A percentile compares a stretch with the other conserved stretches of the same genome.
phyloP scores from a whole-genome alignment of 495 filamentous ascomycete genomes.

The Hypoxylon perforatum region DNA sequence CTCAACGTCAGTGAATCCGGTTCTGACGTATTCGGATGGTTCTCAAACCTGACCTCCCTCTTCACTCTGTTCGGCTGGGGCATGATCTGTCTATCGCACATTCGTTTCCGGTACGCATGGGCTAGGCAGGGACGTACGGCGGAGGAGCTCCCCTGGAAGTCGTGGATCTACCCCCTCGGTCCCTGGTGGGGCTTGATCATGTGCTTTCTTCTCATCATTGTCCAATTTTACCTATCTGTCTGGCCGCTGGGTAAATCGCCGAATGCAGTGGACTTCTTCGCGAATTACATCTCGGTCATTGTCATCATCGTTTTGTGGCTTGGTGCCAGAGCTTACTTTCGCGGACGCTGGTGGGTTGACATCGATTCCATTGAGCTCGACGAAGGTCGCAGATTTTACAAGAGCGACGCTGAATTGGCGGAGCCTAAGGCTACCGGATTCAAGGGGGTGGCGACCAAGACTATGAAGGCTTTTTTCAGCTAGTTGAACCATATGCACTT shows the following conservation, averaged over 20 bases:
- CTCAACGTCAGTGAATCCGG: slow-evolving; percentile 60
- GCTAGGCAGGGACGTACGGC: slow-evolving; percentile 59
- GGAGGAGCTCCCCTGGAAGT: slow-evolving; percentile 53
- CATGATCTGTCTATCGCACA: slow-evolving; percentile 76
- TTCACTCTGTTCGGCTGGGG: slow-evolving; percentile 79
- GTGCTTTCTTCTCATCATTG: slow-evolving; percentile 65
- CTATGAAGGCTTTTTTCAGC: slow-evolving; percentile 22
- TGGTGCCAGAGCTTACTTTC: slow-evolving; percentile 44
- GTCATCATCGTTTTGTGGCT: slow-evolving; percentile 60
- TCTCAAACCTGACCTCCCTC: slow-evolving; percentile 76
- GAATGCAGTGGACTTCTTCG: slow-evolving; percentile 65
- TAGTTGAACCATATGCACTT: not conserved
- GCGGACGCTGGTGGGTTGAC: slow-evolving; percentile 74
- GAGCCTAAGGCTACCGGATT: slow-evolving; percentile 25
- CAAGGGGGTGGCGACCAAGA: slow-evolving; percentile 23
- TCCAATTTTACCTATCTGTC: slow-evolving; percentile 56
- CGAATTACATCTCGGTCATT: slow-evolving; percentile 65
- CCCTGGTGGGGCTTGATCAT: slow-evolving; percentile 66
- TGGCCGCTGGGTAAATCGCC: slow-evolving; percentile 66
- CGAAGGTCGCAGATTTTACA: slow-evolving; percentile 59
- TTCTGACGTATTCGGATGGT: slow-evolving; percentile 57
- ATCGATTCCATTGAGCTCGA: slow-evolving; percentile 54
- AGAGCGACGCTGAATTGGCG: slow-evolving; percentile 47
- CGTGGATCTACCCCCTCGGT: slow-evolving; percentile 65
- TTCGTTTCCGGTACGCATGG: slow-evolving; percentile 67